phyloP scores from a whole-genome alignment of 495 filamentous ascomycete species.

The Aspergillus conjunctus region DNA sequence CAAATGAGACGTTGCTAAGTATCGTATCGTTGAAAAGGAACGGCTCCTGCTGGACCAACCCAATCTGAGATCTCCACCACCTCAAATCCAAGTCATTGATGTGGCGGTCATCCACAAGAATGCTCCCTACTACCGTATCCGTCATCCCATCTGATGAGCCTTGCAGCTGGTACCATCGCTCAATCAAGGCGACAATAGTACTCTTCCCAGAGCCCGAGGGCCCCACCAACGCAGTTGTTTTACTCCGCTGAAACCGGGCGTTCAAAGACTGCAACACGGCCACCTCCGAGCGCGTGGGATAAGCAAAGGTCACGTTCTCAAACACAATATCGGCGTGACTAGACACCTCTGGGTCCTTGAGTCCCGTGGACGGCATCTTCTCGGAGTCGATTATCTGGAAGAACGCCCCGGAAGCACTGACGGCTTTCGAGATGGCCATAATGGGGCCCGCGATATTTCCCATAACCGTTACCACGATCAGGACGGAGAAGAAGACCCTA shows the following conservation, averaged over 20 bases:
- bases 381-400: slow-evolving; percentile 50
- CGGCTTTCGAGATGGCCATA: slow-evolving; percentile 51
- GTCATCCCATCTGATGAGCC: slow-evolving; percentile 7
- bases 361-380: slow-evolving; percentile 35
- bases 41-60: slow-evolving; percentile 70
- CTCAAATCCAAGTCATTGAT: slow-evolving; percentile 57
- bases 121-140: slow-evolving; percentile 41
- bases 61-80: slow-evolving; percentile 67
- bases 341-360: slow-evolving; percentile 30
- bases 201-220: slow-evolving; percentile 64
- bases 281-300: slow-evolving; percentile 48
- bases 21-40: slow-evolving; percentile 71
- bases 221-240: slow-evolving; percentile 61
- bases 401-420: slow-evolving; percentile 46
- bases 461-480: slow-evolving; percentile 33
- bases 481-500: slow-evolving; percentile 52
- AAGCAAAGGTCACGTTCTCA: slow-evolving; percentile 62
- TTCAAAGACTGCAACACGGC: slow-evolving; percentile 46
- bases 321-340: slow-evolving; percentile 56
- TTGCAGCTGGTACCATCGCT: slow-evolving; percentile 60
- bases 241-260: slow-evolving; percentile 41
- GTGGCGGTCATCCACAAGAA: slow-evolving; percentile 47
- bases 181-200: slow-evolving; percentile 65
- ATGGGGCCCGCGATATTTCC: slow-evolving; percentile 42
- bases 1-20: slow-evolving; percentile 65